Base-by-base conservation (phyloP, 2,329 filamentous ascomycete genomes). In the Botryotinia globosa region DNA sequence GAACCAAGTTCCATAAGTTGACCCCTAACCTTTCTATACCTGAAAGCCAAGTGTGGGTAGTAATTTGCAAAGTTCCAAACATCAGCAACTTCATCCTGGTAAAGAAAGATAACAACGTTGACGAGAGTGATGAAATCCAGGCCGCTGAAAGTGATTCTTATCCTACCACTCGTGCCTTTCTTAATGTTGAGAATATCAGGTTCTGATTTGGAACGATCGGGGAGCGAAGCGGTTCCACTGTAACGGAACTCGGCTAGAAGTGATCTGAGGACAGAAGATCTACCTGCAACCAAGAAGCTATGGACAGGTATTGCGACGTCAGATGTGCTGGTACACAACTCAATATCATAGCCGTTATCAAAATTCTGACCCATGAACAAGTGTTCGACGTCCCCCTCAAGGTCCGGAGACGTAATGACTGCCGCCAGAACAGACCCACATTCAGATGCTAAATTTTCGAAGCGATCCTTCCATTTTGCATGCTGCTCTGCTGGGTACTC, bases 1-100 rank as follows among this genome's bases (percentile, higher is more conserved):
- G 88, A 88, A 16, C 93, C 91, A n/a, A 94, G 78, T 76, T 90
- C 95, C 91, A 97, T 96, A n/a, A 98, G 84, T 79, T 98, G 95
- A 0, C 85, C 87, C 32, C 95, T 90, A 29, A 97, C 87, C 78
- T 94, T 90, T 37, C 94, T 91, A 80, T 94, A 97, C 58, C 92
- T 87, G 77, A 88, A 87, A 0, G 92, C 91, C 80, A 91, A 84
- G 18, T 88, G 83, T 4, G 90, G 88, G 32, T 89, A 87, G 72
- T 79, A 75, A 10, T 87, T 88, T 7, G 91, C 91, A 75, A 92
- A 90, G 76, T 94, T 92, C 96, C 96, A 98, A 29, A 94, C 92
- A 73, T 96, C 93, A 45, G 97, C 86, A 25, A 94, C 83, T 6
- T 85, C 85, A 79, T 98, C 96, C 9, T 90, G 91, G 80, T 98